Evolutionary conservation across 352 stramenopile species (phyloP).

Genomic region (Globisporangium splendens): DNA sequence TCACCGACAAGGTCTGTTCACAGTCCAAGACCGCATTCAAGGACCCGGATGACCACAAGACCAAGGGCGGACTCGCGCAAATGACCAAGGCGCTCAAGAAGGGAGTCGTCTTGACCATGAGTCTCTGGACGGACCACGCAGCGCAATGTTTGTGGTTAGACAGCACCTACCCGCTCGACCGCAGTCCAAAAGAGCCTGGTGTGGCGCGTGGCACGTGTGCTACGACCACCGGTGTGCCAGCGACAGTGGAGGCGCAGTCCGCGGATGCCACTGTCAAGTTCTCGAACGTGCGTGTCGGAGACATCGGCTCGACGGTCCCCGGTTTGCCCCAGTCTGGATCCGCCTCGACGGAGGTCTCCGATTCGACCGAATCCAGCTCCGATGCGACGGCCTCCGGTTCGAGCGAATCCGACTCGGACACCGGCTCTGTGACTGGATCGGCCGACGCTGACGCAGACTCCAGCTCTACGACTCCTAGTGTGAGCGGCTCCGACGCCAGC

Average conservation of each 20-base stretch:
- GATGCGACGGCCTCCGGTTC: too few relatives aligned
- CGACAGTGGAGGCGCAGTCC: constrained; percentile 40
- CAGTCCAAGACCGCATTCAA: constrained; percentile 46
- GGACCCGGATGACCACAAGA: constrained; percentile 43
- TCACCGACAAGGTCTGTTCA: constrained; percentile 47
- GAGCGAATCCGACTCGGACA: too few relatives aligned
- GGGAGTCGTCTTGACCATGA: constrained; percentile 72
- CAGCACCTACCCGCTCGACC: constrained; percentile 44
- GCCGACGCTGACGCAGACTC: too few relatives aligned
- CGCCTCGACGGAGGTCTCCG: too few relatives aligned
- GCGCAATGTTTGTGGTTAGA: constrained; percentile 73
- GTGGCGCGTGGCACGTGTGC: constrained; percentile 51
- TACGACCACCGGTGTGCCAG: constrained; percentile 43
- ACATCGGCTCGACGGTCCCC: constrained; percentile 50
- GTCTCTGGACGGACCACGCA: constrained; percentile 64
- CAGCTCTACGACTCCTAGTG: not conserved
- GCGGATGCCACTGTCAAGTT: constrained; percentile 63
- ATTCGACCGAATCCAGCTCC: not conserved
- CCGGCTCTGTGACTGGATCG: too few relatives aligned
- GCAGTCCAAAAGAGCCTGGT: constrained; percentile 34
- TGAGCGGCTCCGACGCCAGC: constrained; percentile 9
- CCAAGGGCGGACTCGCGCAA: constrained; percentile 43
- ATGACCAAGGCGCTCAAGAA: constrained; percentile 56
- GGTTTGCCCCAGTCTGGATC: constrained; percentile 3
- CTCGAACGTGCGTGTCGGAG: constrained; percentile 67